Percentiles rank a stretch among this genome's conserved stretches.
Conservation (phyloP, 2,329 filamentous ascomycete species). For the Aspergillus sp. region DNA sequence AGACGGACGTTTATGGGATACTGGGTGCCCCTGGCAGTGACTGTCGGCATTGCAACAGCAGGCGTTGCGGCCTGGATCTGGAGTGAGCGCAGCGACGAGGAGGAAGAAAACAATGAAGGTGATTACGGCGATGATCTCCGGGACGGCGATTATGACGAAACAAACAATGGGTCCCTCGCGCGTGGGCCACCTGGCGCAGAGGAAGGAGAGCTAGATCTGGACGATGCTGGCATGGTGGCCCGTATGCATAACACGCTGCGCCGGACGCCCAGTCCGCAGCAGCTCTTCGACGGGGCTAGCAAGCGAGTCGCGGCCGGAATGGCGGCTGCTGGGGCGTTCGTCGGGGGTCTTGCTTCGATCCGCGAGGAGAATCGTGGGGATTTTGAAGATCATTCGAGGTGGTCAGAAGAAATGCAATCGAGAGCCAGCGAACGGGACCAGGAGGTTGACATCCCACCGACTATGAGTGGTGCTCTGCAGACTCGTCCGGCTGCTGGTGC, state of each 20-base stretch:
- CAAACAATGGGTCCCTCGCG: constrained; percentile 16
- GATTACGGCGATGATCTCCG: constrained; percentile 39
- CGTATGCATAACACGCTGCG: constrained; percentile 74
- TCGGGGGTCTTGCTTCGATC: constrained; percentile 74
- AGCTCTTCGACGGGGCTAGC: constrained; percentile 75
- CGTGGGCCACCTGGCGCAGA: constrained; percentile 13
- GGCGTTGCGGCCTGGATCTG: constrained; percentile 87
- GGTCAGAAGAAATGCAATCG: constrained; percentile 81
- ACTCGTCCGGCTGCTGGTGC: constrained; percentile 22
- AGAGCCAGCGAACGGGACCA: constrained; percentile 39
- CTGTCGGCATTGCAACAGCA: constrained; percentile 76
- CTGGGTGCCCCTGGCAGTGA: constrained; percentile 82
- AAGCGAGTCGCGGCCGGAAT: constrained; percentile 73
- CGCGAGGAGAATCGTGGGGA: constrained; percentile 73
- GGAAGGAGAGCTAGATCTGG: constrained; percentile 12
- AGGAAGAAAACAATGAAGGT: constrained; percentile 46
- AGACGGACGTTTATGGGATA: constrained; percentile 49
- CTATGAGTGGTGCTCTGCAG: constrained; percentile 24
- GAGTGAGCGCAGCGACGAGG: constrained; percentile 74
- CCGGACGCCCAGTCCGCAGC: constrained; percentile 76
- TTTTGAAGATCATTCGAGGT: constrained; percentile 78
- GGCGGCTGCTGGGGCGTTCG: constrained; percentile 70
- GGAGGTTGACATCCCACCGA: constrained; percentile 9
- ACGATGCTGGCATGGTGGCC: constrained; percentile 58
- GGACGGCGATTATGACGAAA: constrained; percentile 16